Conservation (phyloP, 768 basidiomycete genomes). For the Termitomyces sp. region DNA sequence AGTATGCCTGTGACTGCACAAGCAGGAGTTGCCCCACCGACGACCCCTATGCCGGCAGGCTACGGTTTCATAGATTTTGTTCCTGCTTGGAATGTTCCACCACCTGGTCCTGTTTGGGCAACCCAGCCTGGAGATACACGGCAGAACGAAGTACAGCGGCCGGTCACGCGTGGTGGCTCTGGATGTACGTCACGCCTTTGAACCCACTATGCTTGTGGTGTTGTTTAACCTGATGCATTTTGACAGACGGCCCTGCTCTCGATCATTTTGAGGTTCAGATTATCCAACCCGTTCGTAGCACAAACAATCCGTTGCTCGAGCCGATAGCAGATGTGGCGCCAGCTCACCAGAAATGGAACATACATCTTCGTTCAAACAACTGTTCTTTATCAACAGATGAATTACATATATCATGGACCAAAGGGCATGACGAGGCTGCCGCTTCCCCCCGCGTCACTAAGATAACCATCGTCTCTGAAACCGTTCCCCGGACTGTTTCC, state of each 20-base stretch:
- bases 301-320: conserved; percentile 58
- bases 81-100: not conserved
- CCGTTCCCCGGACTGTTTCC: conserved; percentile 53
- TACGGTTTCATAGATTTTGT: conserved; percentile 1
- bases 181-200: conserved; percentile 12
- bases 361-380: conserved; percentile 58
- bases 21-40: not conserved
- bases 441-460: conserved; percentile 55
- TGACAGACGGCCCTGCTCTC: conserved; percentile 64
- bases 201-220: not conserved
- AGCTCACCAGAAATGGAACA: conserved; percentile 66
- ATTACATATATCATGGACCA: conserved; percentile 56
- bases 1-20: not conserved
- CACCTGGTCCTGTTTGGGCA: conserved; percentile 1
- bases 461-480: conserved; percentile 49
- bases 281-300: conserved; percentile 36
- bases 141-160: not conserved
- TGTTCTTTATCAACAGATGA: conserved; percentile 62
- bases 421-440: conserved; percentile 58
- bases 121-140: not conserved
- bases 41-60: not conserved
- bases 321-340: conserved; percentile 36
- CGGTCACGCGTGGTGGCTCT: conserved; percentile 9
- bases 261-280: conserved; percentile 52
- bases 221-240: not conserved